Evolutionary conservation across 2,329 filamentous ascomycete genomes (phyloP), one percentile per base, ranked within the genome.

Genomic region (Fusarium guadeloupense): DNA sequence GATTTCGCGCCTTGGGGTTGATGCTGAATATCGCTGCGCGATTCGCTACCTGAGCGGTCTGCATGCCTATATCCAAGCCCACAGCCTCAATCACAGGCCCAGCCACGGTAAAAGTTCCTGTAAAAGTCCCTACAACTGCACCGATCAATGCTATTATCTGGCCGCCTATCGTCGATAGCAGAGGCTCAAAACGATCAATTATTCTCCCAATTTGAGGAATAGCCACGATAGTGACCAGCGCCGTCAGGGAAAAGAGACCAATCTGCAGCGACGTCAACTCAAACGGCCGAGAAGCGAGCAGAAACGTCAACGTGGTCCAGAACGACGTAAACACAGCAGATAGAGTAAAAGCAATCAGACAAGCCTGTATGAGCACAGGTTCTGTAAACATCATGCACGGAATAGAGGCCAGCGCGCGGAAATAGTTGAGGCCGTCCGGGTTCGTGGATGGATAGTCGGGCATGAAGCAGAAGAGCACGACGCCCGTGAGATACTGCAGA

Each of bases 381-480:
- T 93, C 82, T 5, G 81, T 84, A 41, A 84, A 75, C 35, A 91
- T 76, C 74, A 94, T 85, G 21, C 81, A 74, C 3, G 86, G 69
- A 20, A 94, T 92, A 25, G 82, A 85, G 73, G 80, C 83, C 4
- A 94, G 79, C 60, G 91, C 85, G 2, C 78, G 76, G 59, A 85
- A 82, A 71, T 93, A 94, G 56, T 85, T 85, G 13, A 89, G 74
- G 0, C 85, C 85, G 2, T 78, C 76, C 0, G 85, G 86, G 69
- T 93, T 93, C 5, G 89, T 89, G 2, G 85, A 83, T 0, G 91
- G 92, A 64, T 95, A 95, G 72, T 93, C 90, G 0, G 91, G 91
- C 88, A 95, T 89, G 74, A 87, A 91, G 38, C 87, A 71, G 78
- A 85, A 93, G 6, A 94, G 82, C 1, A 88, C 75, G 7, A 78